Evolutionary conservation across 2,329 filamentous ascomycete genomes (phyloP), one percentile per base, ranked within the genome.

Genomic region (Trichophyton benhamiae): DNA sequence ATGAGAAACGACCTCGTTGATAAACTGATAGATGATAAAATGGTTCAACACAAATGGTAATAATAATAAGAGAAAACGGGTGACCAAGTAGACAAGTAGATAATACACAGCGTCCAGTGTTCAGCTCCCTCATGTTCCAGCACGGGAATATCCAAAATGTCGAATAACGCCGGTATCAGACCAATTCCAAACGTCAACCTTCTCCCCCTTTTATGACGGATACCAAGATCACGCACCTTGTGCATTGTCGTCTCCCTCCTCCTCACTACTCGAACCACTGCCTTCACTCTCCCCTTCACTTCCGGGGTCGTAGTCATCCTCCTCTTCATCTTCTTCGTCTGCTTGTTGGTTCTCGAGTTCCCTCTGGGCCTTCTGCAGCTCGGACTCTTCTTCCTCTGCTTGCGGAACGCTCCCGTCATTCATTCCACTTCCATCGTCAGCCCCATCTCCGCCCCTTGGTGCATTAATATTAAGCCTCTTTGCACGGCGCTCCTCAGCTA

Each of bases 401-500:
- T 33, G 17, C 8, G 20, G 22, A 53, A 22, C 22, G 4, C 59
- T 62, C 15, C 63, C 68, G 25, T 53, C 30, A 17, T 59, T 63
- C 9, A 22, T 25, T 41, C 5, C 17, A 5, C 5, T n/a, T 22
- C 38, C n/a, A 22, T 41, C 55, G n/a, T 53, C 49, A 17, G 62
- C 57, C 36, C 61, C 63, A 15, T 69, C 69, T 42, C 69, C 71
- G 4, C 65, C 66, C 60, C 75, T 74, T 7, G 61, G 65, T 1
- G 67, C 68, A 77, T 77, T 77, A 53, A 77, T 75, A 66, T 84
- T 84, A 59, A 83, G 78, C 63, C 78, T 80, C 74, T 84, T 85
- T 4, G 84, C 84, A 27, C 81, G 76, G 42, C 84, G 73, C 36
- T 79, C 77, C 27, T 81, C 83, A 0, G 84, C 84, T 72, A 87